Percentiles rank a stretch among this genome's conserved stretches.
These are phyloP conservation scores for Ophiocordyceps robertsii DNA, from an alignment of 2,329 filamentous ascomycete genomes.

Conservation along the genomic window DNA sequence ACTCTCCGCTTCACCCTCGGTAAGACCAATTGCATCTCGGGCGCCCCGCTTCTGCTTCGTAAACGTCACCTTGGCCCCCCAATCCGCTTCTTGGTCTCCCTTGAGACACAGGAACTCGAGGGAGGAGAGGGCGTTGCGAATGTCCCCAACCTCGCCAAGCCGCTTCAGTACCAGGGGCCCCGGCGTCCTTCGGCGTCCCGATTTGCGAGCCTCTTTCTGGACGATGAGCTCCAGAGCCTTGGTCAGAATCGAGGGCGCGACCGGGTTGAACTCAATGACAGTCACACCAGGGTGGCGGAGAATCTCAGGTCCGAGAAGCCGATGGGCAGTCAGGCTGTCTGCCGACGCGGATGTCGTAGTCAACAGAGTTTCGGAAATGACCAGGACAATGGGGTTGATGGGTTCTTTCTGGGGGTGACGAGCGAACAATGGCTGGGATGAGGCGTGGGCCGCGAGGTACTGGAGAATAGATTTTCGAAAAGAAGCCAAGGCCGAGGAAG, in stretches of 20 bases:
- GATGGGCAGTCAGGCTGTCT: slow-evolving; percentile 87
- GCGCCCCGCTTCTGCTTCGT: slow-evolving; percentile 51
- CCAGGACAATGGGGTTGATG: slow-evolving; percentile 66
- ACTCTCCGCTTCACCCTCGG: slow-evolving; percentile 65
- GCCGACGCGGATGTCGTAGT: slow-evolving; percentile 74
- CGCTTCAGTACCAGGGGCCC: slow-evolving; percentile 66
- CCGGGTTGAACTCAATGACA: slow-evolving; percentile 82
- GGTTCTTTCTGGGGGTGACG: slow-evolving; percentile 27
- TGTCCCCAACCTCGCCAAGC: slow-evolving; percentile 78
- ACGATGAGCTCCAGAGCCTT: slow-evolving; percentile 76
- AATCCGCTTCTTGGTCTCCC: slow-evolving; percentile 58
- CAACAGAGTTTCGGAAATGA: slow-evolving; percentile 82
- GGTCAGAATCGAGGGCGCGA: slow-evolving; percentile 72
- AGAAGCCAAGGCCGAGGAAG: slow-evolving; percentile 48
- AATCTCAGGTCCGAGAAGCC: slow-evolving; percentile 76
- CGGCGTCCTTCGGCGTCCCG: slow-evolving; percentile 60
- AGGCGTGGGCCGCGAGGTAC: slow-evolving; percentile 57
- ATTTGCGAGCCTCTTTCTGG: slow-evolving; percentile 71
- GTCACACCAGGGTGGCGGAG: slow-evolving; percentile 66
- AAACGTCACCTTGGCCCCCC: slow-evolving; percentile 62
- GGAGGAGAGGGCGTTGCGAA: slow-evolving; percentile 82
- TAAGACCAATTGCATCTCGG: slow-evolving; percentile 47
- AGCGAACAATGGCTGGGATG: slow-evolving; percentile 35
- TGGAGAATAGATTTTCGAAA: slow-evolving; percentile 66
- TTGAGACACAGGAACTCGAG: slow-evolving; percentile 86